These are phyloP conservation scores for Lactifluus volemus DNA, from an alignment of 768 basidiomycete genomes.

Conservation along the genomic window DNA sequence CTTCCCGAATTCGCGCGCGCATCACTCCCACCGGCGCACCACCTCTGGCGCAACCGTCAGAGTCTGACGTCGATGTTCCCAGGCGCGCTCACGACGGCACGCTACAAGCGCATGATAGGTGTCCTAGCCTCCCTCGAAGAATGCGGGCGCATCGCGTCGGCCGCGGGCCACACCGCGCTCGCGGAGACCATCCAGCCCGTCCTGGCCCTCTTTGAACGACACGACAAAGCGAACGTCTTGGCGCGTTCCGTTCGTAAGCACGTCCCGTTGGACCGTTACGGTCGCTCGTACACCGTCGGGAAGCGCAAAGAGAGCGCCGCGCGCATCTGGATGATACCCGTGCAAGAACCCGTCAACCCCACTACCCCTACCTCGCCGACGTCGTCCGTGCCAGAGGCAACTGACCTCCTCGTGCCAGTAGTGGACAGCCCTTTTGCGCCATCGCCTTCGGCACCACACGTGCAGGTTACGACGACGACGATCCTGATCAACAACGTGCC, in stretches of 20 bases:
- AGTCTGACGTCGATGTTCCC: slow-evolving; percentile 53
- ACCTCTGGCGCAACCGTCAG: slow-evolving; percentile 59
- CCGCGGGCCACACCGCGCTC: slow-evolving; percentile 51
- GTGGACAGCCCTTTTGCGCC: slow-evolving; percentile 12
- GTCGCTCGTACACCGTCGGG: slow-evolving; percentile 82
- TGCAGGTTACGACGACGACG: slow-evolving; percentile 43
- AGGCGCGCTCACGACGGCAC: slow-evolving; percentile 53
- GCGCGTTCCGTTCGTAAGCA: slow-evolving; percentile 44
- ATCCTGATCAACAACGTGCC: slow-evolving; percentile 84
- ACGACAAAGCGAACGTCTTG: slow-evolving; percentile 45
- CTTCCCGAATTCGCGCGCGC: slow-evolving; percentile 62
- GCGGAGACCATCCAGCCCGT: slow-evolving; percentile 42
- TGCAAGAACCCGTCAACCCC: slow-evolving; percentile 24
- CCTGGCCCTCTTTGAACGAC: slow-evolving; percentile 53
- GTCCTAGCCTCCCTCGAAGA: slow-evolving; percentile 61
- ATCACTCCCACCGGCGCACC: slow-evolving; percentile 46
- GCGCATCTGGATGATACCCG: slow-evolving; percentile 87
- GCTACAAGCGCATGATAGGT: slow-evolving; percentile 55
- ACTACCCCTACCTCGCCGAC: background rate
- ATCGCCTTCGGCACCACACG: slow-evolving; percentile 13
- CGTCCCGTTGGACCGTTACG: slow-evolving; percentile 58
- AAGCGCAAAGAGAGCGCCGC: slow-evolving; percentile 86
- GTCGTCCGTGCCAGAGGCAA: background rate
- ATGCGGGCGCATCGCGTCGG: slow-evolving; percentile 48
- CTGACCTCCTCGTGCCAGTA: slow-evolving; percentile 3